Base-by-base conservation (phyloP, 2,329 filamentous ascomycete genomes). In the Colletotrichum salicis region DNA sequence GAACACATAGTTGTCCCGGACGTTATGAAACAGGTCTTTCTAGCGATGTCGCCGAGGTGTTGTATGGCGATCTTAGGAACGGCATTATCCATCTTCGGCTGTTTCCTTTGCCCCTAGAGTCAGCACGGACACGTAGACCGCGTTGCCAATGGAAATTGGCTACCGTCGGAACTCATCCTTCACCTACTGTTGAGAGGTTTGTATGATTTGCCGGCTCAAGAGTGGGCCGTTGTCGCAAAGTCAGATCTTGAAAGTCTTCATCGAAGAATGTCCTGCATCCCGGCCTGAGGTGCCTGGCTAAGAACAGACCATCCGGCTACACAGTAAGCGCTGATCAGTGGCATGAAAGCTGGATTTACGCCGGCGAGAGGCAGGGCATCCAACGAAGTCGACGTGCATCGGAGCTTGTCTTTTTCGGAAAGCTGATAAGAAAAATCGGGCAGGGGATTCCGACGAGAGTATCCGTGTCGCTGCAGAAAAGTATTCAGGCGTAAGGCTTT, bases 371-470 rank as follows among this genome's bases (percentile, higher is more conserved):
- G n/a, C 61, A 41, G 56, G 22, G 31, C 24, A 33, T 33, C 67
- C 54, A 59, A 51, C 10, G 58, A 59, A 33, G 22, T 66, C 19
- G 37, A 37, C n/a, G 35, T 67, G 67, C 70, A 33, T 65, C 56
- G 62, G 56, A 27, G 41, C 45, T 67, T 56, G 45, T 55, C 71
- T 73, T 22, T 12, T 60, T 71, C 48, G 27, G 59, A 59, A 64
- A 67, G 59, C 63, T 68, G 59, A 37, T 19, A 64, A 41, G 45
- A 31, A 22, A 22, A 22, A 37, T 22, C 45, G 19, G 24, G 15
- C 48, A 33, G 48, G 58, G 55, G 63, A n/a, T 41, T 22, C 27
- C 15, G n/a, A 29, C 24, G 58, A 54, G 33, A 54, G 15, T 15
- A 29, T 55, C 29, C 27, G 15, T 15, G 22, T 60, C 37, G 24